Evolutionary conservation across 257 asterid species (phyloP).

Genomic region (Linderniella brevidens): DNA sequence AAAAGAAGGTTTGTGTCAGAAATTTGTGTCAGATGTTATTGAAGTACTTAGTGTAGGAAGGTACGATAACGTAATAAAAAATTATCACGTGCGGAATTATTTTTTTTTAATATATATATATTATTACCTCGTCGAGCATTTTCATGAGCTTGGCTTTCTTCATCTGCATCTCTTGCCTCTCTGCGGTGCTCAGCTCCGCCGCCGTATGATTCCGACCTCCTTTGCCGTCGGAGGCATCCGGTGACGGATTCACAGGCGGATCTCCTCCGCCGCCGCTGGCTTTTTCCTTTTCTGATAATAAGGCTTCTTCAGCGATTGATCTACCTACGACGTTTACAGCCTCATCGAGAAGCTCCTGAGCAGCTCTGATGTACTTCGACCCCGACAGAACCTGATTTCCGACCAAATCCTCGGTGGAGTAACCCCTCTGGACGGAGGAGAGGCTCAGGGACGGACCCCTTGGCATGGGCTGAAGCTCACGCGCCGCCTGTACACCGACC

Average conservation of each 20-base stretch:
- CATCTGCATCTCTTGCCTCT: conserved; percentile 92
- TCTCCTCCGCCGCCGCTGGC: too few relatives aligned
- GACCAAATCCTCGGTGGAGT: conserved; percentile 41
- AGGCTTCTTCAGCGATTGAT: neutral
- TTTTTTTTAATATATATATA: too few relatives aligned
- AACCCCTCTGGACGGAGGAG: conserved; percentile 42
- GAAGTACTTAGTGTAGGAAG: too few relatives aligned
- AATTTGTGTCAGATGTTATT: too few relatives aligned
- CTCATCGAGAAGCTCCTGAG: conserved; percentile 87
- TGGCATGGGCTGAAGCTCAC: conserved; percentile 58
- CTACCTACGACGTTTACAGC: conserved; percentile 74
- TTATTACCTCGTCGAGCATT: conserved; percentile 98
- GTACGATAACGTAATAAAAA: too few relatives aligned
- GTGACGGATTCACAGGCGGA: too few relatives aligned
- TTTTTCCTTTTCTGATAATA: conserved; percentile 14
- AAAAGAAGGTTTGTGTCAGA: too few relatives aligned
- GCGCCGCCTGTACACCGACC: conserved; percentile 43
- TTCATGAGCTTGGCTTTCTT: conserved; percentile 86
- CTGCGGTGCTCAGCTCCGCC: conserved; percentile 57
- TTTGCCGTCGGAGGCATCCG: conserved; percentile 20
- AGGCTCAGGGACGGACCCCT: conserved; percentile 62
- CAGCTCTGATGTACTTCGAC: conserved; percentile 68
- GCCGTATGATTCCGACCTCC: conserved; percentile 31
- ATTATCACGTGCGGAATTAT: too few relatives aligned
- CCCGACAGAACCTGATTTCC: conserved; percentile 50